A percentile compares a stretch with the other conserved stretches of the same genome.
Conservation (phyloP, 2,329 filamentous ascomycete genomes). For the Xylariaceae sp. region DNA sequence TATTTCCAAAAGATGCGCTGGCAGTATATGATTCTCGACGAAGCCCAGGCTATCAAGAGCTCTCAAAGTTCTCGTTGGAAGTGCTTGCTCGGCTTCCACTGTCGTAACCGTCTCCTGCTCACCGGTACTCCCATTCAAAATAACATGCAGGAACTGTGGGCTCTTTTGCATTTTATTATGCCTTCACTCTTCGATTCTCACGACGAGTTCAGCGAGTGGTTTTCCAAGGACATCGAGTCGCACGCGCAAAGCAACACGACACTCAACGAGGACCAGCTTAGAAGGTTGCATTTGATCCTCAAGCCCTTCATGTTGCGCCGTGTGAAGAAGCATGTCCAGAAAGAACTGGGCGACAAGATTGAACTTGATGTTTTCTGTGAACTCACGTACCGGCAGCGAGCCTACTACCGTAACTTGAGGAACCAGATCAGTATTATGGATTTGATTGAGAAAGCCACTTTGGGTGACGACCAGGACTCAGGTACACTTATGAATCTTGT, state of each 20-base stretch:
- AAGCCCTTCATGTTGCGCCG: conserved; percentile 99
- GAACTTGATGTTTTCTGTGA: conserved; percentile 96
- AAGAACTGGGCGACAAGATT: conserved; percentile 98
- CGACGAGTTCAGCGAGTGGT: conserved; percentile 92
- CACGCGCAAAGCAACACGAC: conserved; percentile 99
- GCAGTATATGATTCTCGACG: conserved; percentile 99
- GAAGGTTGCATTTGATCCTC: conserved; percentile 95
- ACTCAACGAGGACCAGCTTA: conserved; percentile 95
- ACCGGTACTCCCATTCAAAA: conserved; percentile 99
- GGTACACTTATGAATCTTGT: conserved; percentile 98
- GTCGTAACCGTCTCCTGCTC: conserved; percentile 86
- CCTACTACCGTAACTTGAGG: conserved; percentile 86
- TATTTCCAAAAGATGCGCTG: conserved; percentile 99
- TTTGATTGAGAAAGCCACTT: conserved; percentile 92
- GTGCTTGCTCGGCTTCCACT: conserved; percentile 88
- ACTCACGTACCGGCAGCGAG: conserved; percentile 91
- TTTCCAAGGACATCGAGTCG: conserved; percentile 94
- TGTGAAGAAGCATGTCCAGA: conserved; percentile 99
- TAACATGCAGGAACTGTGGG: conserved; percentile 99
- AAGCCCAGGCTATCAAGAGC: conserved; percentile 98
- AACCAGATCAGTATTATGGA: conserved; percentile 99
- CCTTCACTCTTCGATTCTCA: conserved; percentile 95
- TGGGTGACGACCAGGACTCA: conserved; percentile 91
- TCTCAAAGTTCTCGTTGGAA: conserved; percentile 97
- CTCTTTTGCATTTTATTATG: conserved; percentile 98